phyloP scores from a whole-genome alignment of 192 early-diverging fungal genomes.

The Rhizophagus clarus region DNA sequence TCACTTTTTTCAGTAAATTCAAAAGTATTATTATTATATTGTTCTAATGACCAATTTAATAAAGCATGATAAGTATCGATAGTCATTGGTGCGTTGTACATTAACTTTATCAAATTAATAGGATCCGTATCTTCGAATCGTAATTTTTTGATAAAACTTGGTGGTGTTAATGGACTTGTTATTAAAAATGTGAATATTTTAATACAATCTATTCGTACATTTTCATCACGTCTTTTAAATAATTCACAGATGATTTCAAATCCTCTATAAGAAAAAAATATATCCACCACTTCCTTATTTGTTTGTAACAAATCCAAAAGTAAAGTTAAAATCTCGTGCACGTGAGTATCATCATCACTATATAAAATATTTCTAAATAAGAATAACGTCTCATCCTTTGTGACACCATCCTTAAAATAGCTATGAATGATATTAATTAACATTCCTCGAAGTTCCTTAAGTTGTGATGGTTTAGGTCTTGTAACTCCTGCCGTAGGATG shows the following conservation, averaged over 20 bases:
- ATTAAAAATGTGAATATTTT: constrained; percentile 28
- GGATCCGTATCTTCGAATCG: constrained; percentile 25
- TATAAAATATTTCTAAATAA: constrained; percentile 26
- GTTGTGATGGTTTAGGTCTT: constrained; percentile 27
- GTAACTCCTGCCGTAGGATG: constrained; percentile 16
- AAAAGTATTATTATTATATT: not conserved
- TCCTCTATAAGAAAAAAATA: constrained; percentile 24
- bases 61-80: constrained; percentile 14
- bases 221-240: constrained; percentile 27
- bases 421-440: constrained; percentile 19
- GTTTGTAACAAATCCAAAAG: constrained; percentile 19
- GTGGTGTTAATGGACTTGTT: not conserved
- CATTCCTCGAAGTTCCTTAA: constrained; percentile 26
- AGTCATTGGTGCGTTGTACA: constrained; percentile 17
- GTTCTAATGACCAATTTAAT: constrained; percentile 22
- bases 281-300: constrained; percentile 21
- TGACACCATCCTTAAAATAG: constrained; percentile 25
- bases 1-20: not conserved
- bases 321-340: constrained; percentile 14
- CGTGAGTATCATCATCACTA: constrained; percentile 26
- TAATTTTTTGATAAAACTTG: constrained; percentile 24
- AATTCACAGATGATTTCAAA: constrained; percentile 30
- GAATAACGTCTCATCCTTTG: constrained; percentile 18
- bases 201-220: constrained; percentile 25
- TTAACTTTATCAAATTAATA: constrained; percentile 21